Conservation (phyloP, 176 grass and related monocot genomes). For the Zoysia japonica region DNA sequence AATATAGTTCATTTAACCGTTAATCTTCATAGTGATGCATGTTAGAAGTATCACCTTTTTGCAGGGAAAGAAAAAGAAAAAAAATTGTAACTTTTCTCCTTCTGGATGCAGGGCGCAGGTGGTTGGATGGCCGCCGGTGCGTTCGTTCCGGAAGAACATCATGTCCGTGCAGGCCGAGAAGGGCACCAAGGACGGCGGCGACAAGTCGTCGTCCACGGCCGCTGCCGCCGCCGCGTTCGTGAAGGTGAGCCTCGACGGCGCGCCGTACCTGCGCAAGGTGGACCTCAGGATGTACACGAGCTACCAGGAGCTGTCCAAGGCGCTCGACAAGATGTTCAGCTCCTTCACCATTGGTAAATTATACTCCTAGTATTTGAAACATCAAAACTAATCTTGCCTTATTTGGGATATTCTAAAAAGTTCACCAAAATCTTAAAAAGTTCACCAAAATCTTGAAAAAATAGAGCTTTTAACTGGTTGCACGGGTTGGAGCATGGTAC, state of each 20-base stretch:
- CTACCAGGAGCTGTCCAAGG: conserved; percentile 89
- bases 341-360: conserved; percentile 78
- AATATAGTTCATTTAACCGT: too few species aligned
- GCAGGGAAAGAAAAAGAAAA: neutral
- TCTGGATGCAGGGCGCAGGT: conserved; percentile 63
- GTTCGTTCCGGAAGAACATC: conserved; percentile 97
- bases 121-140: conserved; percentile 91
- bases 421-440: neutral
- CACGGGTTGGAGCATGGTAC: neutral
- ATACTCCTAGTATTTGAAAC: too few species aligned
- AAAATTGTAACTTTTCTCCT: neutral
- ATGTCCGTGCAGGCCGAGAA: conserved; percentile 63
- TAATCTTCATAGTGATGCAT: neutral
- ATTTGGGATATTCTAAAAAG: too few species aligned
- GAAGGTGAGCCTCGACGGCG: conserved; percentile 97
- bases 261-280: conserved; percentile 89
- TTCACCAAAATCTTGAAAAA: too few species aligned
- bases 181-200: conserved; percentile 36
- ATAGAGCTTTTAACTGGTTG: neutral
- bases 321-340: conserved; percentile 92
- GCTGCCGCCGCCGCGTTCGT: conserved; percentile 49
- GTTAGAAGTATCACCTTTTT: neutral
- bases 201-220: conserved; percentile 33
- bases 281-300: conserved; percentile 87
- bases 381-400: too few species aligned